These are phyloP conservation scores for Clavispora fructus DNA, from an alignment of 805 yeast genomes.

Conservation along the genomic window DNA sequence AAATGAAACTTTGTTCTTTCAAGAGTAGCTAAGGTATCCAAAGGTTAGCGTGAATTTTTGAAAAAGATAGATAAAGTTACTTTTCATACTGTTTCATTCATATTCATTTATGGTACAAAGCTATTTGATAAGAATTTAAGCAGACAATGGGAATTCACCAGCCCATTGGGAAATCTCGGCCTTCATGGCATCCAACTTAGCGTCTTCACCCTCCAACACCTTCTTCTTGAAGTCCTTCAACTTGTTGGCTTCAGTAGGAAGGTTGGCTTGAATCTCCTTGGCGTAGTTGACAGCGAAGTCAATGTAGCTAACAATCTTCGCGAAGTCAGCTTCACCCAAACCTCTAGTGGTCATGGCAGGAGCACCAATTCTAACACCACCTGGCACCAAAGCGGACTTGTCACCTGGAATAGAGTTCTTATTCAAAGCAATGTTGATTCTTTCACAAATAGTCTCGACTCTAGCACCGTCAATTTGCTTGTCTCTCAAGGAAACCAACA, in stretches of 20 bases:
- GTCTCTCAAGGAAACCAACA: constrained; percentile 81
- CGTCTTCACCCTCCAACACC: constrained; percentile 58
- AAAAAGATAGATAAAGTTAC: not conserved
- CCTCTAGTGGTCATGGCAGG: constrained; percentile 99
- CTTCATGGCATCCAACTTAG: constrained; percentile 57
- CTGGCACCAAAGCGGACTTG: constrained; percentile 92
- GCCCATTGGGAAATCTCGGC: constrained; percentile 88
- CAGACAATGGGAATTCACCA: constrained; percentile 66
- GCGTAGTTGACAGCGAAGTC: constrained; percentile 63
- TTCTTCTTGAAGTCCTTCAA: constrained; percentile 88
- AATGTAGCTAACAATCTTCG: constrained; percentile 63
- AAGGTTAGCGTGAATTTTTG: no score
- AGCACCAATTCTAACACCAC: constrained; percentile 96
- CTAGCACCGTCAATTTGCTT: constrained; percentile 96
- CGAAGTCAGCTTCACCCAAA: constrained; percentile 81
- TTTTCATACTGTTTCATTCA: not conserved
- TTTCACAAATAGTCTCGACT: constrained; percentile 91
- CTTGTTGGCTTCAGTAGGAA: constrained; percentile 91
- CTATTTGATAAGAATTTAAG: constrained; percentile 14
- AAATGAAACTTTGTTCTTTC: not conserved
- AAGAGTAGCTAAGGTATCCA: no score
- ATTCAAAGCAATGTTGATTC: constrained; percentile 90
- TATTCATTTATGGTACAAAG: not conserved
- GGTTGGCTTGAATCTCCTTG: constrained; percentile 62
- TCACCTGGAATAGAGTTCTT: constrained; percentile 98